Evolutionary conservation across 2,329 filamentous ascomycete genomes (phyloP).

Genomic region (Myriosclerotinia curreyana): DNA sequence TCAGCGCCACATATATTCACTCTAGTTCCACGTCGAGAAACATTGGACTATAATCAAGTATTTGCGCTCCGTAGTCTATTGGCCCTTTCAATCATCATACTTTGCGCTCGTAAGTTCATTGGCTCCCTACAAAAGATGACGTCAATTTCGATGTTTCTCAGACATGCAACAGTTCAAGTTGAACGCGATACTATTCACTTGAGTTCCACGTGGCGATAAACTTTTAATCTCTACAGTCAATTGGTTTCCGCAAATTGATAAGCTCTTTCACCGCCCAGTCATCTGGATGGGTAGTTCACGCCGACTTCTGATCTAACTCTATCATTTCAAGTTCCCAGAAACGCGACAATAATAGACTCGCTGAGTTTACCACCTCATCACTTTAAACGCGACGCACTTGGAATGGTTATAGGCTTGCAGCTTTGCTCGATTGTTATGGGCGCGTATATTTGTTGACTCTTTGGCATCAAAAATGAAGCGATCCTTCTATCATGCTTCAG

Average conservation of each 20-base stretch:
- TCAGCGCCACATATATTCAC: background rate
- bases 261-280: background rate
- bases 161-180: background rate
- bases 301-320: background rate
- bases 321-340: background rate
- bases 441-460: background rate
- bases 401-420: background rate
- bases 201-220: background rate
- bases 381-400: background rate
- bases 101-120: background rate
- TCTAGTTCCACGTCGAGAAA: background rate
- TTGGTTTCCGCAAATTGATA: background rate
- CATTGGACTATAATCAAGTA: background rate
- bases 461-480: background rate
- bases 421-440: background rate
- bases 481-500: background rate
- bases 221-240: background rate
- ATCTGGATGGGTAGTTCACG: background rate
- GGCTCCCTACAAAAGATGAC: background rate
- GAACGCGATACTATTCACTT: background rate
- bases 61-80: background rate
- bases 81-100: background rate
- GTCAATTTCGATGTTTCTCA: background rate
- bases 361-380: background rate
- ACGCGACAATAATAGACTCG: background rate